Base-by-base conservation (phyloP, 352 stramenopile genomes). In the Globisporangium cystogenes region DNA sequence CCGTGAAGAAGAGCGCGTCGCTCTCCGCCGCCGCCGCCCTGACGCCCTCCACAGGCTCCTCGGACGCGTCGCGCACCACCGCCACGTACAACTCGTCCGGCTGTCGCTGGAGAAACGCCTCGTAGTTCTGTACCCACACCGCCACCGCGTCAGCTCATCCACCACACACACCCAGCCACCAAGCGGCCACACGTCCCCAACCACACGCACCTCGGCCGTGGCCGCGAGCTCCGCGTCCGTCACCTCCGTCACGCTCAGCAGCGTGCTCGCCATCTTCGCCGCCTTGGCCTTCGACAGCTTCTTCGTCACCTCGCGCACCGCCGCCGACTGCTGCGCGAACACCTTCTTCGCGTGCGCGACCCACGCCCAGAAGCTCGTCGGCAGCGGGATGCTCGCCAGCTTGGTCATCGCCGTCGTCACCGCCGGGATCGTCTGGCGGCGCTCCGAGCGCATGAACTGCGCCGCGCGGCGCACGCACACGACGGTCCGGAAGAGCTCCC, bases 401-500 rank as follows among this genome's bases (percentile, higher is more conserved):
- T 71, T 58, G 26, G 62, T 57, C 61, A 73, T 73, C 26, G 70
- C 72, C 6, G 68, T 75, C 18, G 75, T 74, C 36, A 86, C 61
- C 5, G 62, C 58, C 11, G 75, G 59, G 8, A 84, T 54, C 18
- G 49, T 53, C 29, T 65, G 72, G 45, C 72, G 73, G 7, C 54
- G 64, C 56, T 83, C 64, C 24, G 68, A 58, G 48, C 74, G 74
- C 72, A 84, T 77, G 51, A 88, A 88, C 27, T 80, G 55, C 31
- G 63, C 62, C 11, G 77, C 77, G 42, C 74, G 57, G 29, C 77
- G 74, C n/a, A 85, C 51, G 37, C 77, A 88, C 36, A 78, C 54
- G 18, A 78, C 21, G 23, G 57, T 51, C 29, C 60, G 37, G 36
- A 78, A 47, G 20, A 70, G 48, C 52, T 51, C 29, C 44, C 64